Base-by-base conservation (phyloP, 2,329 filamentous ascomycete genomes). In the Metarhizium rileyi region DNA sequence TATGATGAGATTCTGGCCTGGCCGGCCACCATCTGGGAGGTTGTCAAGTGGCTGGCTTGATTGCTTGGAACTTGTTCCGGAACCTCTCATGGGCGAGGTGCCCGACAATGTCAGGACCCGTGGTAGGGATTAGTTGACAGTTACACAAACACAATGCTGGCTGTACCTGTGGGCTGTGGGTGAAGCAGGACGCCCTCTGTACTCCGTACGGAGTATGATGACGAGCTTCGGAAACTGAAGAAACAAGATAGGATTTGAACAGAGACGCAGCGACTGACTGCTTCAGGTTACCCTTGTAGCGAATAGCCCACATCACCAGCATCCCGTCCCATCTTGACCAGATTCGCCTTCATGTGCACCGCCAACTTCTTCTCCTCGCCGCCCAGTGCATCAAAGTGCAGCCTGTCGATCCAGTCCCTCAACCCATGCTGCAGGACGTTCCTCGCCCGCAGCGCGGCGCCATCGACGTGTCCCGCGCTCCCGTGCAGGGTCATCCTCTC, bases 381-480 rank as follows among this genome's bases (percentile, higher is more conserved):
- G 7, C 58, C 63, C 51, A 81, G 57, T 9, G 53, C 63, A 30
- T 65, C 66, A 51, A 87, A 78, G 59, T 82, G 74, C 54, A 78
- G 78, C 25, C 69, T 58, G 26, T 72, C 73, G 5, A 86, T 81
- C 83, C 83, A 89, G 40, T 68, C 70, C 4, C 82, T 82, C 23
- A 87, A 74, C 4, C 82, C 84, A 66, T 89, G 84, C 72, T 89
- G 84, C 60, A 89, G 64, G 55, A 88, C 84, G 63, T 87, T 87
- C 56, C 83, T 74, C 48, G 84, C 83, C 52, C 84, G 66, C 52
- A 76, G 66, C 36, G 57, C 63, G 49, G 77, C 77, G 1, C 77
- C 81, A 2, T 64, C 66, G 1, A 70, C 70, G 56, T 81, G 76
- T 1, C 84, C 84, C 41, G 87, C 83, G 50, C 80, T 84, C 5